A percentile compares a stretch with the other conserved stretches of the same genome.
Conservation (phyloP, 2,329 filamentous ascomycete genomes). For the Colletotrichum navitas region DNA sequence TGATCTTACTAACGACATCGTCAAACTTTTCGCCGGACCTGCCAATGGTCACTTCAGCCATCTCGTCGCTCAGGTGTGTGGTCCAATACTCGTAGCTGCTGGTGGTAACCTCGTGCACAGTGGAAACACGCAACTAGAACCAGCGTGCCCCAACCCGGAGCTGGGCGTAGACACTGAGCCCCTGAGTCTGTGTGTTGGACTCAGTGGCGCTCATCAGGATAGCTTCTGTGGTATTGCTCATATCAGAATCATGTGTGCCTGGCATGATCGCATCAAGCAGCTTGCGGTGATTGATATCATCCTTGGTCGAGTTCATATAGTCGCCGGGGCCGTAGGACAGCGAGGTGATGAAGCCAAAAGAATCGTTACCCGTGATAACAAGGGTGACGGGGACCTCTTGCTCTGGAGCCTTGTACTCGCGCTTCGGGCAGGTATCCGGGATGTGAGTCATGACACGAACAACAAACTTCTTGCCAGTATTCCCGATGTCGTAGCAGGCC, state of each 20-base stretch:
- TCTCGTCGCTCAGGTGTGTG: constrained; percentile 56
- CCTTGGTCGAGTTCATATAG: constrained; percentile 52
- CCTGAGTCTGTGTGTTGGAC: constrained; percentile 61
- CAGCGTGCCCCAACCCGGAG: constrained; percentile 59
- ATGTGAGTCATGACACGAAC: constrained; percentile 50
- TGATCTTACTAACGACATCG: constrained; percentile 58
- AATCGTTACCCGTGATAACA: constrained; percentile 52
- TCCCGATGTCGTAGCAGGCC: constrained; percentile 49
- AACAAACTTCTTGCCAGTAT: constrained; percentile 49
- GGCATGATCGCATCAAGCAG: constrained; percentile 62
- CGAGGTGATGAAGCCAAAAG: constrained; percentile 50
- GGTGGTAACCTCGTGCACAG: constrained; percentile 43
- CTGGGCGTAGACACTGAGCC: constrained; percentile 59
- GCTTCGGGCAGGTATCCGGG: constrained; percentile 46
- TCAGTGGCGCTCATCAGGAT: constrained; percentile 53
- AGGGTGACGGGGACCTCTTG: constrained; percentile 49
- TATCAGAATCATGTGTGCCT: constrained; percentile 63
- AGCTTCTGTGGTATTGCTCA: constrained; percentile 55
- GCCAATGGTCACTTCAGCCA: constrained; percentile 54
- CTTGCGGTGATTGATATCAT: constrained; percentile 53
- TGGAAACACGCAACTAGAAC: constrained; percentile 61
- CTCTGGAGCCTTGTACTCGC: constrained; percentile 51
- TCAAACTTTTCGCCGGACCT: constrained; percentile 59
- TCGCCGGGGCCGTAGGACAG: constrained; percentile 47
- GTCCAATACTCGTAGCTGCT: constrained; percentile 53